Conservation (phyloP, 371 early-diverging fungal species). For the Actinomortierella ambigua region DNA sequence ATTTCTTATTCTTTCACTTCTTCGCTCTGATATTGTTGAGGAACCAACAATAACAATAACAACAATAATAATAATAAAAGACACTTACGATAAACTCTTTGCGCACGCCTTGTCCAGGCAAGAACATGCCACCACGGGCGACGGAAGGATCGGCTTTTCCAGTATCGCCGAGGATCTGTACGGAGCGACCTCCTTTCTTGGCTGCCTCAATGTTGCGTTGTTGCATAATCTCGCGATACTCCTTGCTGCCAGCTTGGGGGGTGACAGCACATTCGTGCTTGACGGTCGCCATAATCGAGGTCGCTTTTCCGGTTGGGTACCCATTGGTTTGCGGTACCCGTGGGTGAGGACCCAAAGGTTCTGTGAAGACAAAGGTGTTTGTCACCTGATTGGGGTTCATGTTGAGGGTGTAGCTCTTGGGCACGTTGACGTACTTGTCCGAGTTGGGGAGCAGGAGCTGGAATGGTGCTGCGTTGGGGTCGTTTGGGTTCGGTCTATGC, state of each 20-base stretch:
- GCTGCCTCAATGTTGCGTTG: constrained; percentile 64
- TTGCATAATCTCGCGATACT: constrained; percentile 81
- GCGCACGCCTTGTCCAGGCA: constrained; percentile 52
- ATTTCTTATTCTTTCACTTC: constrained; percentile 47
- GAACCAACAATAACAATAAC: neutral
- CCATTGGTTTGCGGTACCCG: constrained; percentile 44
- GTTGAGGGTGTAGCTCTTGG: constrained; percentile 78
- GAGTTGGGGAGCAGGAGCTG: constrained; percentile 69
- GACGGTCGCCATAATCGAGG: constrained; percentile 72
- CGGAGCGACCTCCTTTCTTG: constrained; percentile 54
- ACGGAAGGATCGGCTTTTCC: constrained; percentile 63
- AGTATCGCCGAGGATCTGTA: constrained; percentile 55
- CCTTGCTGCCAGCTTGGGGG: constrained; percentile 56
- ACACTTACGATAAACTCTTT: constrained; percentile 61
- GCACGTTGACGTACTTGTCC: constrained; percentile 57
- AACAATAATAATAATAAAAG: neutral
- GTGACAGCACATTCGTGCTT: constrained; percentile 84
- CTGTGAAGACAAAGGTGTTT: constrained; percentile 82
- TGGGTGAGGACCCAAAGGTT: constrained; percentile 55
- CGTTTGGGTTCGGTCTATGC: constrained; percentile 47
- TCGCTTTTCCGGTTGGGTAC: constrained; percentile 44
- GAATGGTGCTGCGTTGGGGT: constrained; percentile 47
- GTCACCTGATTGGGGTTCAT: constrained; percentile 68
- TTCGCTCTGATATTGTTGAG: neutral
- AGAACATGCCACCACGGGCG: constrained; percentile 59